phyloP scores from a whole-genome alignment of 192 early-diverging fungal genomes.

The Coemansia sp. region DNA sequence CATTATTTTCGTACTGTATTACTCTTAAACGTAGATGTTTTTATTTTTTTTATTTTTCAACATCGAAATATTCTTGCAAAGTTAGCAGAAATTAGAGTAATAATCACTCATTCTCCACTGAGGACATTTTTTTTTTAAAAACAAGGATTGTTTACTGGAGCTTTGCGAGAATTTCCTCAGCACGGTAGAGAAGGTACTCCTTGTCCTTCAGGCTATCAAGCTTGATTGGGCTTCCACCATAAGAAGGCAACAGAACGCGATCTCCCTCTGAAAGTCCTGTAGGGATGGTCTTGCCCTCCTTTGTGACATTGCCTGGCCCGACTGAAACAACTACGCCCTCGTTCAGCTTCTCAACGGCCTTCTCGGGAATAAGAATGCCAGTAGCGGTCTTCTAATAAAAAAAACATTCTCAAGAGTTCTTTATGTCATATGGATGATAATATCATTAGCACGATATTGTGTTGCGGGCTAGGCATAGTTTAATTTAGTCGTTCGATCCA shows the following conservation, averaged over 20 bases:
- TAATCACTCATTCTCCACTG: not conserved
- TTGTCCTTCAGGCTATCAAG: slow-evolving; percentile 66
- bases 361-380: slow-evolving; percentile 97
- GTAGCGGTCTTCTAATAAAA: slow-evolving; percentile 81
- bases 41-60: not conserved
- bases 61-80: not conserved
- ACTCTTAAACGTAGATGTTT: not conserved
- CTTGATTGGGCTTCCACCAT: slow-evolving; percentile 94
- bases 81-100: not conserved
- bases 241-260: slow-evolving; percentile 92
- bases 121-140: not conserved
- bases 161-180: slow-evolving; percentile 94
- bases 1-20: not conserved
- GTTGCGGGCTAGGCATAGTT: not conserved
- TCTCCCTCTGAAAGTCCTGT: slow-evolving; percentile 86
- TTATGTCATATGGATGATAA: not conserved
- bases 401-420: not conserved
- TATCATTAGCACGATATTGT: not conserved
- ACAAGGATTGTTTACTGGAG: slow-evolving; percentile 52
- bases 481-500: not conserved
- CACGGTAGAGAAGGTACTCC: slow-evolving; percentile 90
- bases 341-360: slow-evolving; percentile 96
- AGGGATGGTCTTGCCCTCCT: slow-evolving; percentile 81
- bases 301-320: slow-evolving; percentile 85
- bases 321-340: slow-evolving; percentile 93